Evolutionary conservation across 1,139 yeast species (phyloP), one percentile per base, ranked within the genome.

Genomic region (Nakaseomyces bracarensis): DNA sequence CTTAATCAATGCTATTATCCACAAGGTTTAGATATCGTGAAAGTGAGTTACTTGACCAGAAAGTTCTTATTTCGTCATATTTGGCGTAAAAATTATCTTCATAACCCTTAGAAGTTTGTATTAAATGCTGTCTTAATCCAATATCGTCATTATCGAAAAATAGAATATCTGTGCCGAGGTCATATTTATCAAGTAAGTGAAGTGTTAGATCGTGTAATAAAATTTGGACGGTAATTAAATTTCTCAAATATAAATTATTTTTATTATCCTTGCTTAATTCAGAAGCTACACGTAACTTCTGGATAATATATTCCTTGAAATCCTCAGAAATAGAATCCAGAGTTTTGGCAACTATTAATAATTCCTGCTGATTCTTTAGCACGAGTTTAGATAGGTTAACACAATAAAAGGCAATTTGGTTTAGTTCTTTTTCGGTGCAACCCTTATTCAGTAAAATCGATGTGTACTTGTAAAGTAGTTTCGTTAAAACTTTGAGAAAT

Each of bases 251-350:
- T 3, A 16, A 6, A 8, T 30, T 26, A 4, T 20, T 33, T 21
- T 20, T 13, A 21, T 13, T 33, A 6, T 10, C 5, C 4, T 30
- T 15, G 13, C 11, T 18, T 11, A n/a, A 8, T 18, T 18, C 14
- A 16, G n/a, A 9, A 18, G 8, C 3, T 9, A 10, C n/a, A 4
- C 34, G 26, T 7, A 33, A 20, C 4, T 33, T 7, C 27, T 56
- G 61, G 11, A 48, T 40, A 14, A 55, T 48, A 4, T 45, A 20
- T 30, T 57, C 62, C 15, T 49, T 48, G 3, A 53, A 27, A 27
- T 57, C 58, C 34, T 57, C 62, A 2, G 50, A 42, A 15, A 43
- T 45, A 23, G 46, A 29, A 28, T 55, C 59, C 4, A 58, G 38
- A n/a, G 38, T 35, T 36, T 48, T 53, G 26, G 53, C 36, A 1